Conservation (phyloP, 768 basidiomycete species). For the Phylloporus scabripes region DNA sequence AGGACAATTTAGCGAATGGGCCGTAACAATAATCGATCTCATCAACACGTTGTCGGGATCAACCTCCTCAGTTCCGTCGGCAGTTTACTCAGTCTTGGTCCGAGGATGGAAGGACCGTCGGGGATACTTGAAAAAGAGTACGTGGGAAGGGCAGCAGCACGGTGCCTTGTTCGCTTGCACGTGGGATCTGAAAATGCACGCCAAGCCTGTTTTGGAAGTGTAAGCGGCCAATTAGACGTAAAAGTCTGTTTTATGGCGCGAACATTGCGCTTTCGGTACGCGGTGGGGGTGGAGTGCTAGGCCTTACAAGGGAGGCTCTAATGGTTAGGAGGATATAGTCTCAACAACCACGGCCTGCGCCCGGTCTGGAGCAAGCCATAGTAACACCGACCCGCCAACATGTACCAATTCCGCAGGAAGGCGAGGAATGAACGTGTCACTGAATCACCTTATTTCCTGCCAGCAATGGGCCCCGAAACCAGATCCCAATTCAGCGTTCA, state of each 20-base stretch:
- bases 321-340: background rate
- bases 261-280: background rate
- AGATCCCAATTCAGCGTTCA: background rate
- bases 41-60: too few relatives aligned
- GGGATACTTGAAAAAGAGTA: background rate
- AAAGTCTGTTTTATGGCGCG: background rate
- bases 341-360: background rate
- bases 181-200: background rate
- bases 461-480: background rate
- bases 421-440: slow-evolving; percentile 5
- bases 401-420: slow-evolving; percentile 10
- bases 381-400: background rate
- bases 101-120: too few relatives aligned
- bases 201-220: background rate
- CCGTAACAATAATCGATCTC: too few relatives aligned
- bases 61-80: too few relatives aligned
- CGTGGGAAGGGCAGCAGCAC: background rate
- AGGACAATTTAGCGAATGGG: too few relatives aligned
- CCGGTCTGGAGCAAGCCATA: background rate
- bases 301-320: background rate
- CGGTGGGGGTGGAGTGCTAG: slow-evolving; percentile 10
- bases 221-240: slow-evolving; percentile 1
- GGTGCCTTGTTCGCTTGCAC: too few relatives aligned
- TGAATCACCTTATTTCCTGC: slow-evolving; percentile 3
- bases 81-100: too few relatives aligned